These are phyloP conservation scores for Stemphylium vesicarium DNA, from an alignment of 2,329 filamentous ascomycete species.

Conservation along the genomic window DNA sequence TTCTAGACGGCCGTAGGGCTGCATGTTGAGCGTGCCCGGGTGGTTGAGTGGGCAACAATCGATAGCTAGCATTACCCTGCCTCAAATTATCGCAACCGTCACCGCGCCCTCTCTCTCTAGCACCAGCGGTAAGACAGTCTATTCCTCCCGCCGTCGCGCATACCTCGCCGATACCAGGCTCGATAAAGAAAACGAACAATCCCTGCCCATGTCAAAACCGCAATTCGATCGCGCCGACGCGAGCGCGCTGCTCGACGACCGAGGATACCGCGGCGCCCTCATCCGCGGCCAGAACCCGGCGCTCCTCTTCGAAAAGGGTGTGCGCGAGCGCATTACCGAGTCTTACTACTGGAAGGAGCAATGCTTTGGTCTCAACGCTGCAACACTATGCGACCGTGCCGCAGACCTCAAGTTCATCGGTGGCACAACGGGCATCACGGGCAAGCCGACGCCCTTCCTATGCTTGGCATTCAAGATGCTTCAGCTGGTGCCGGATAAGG, in stretches of 20 bases:
- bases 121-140: not conserved
- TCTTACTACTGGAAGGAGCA: slow-evolving; percentile 99
- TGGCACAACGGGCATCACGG: slow-evolving; percentile 82
- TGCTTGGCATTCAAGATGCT: slow-evolving; percentile 95
- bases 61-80: slow-evolving; percentile 26
- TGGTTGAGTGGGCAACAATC: slow-evolving; percentile 36
- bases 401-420: slow-evolving; percentile 84
- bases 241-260: slow-evolving; percentile 79
- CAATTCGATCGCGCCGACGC: slow-evolving; percentile 78
- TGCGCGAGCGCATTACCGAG: slow-evolving; percentile 93
- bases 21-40: slow-evolving; percentile 13
- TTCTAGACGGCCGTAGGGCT: slow-evolving; percentile 22
- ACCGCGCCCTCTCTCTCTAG: slow-evolving; percentile 1
- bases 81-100: slow-evolving; percentile 23
- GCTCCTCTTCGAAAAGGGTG: slow-evolving; percentile 94
- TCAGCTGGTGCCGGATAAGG: slow-evolving; percentile 81
- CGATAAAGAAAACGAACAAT: not conserved
- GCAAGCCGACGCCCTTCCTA: slow-evolving; percentile 90
- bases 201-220: slow-evolving; percentile 45
- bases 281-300: slow-evolving; percentile 92
- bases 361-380: slow-evolving; percentile 90
- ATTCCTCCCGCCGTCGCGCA: not conserved
- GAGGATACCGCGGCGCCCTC: slow-evolving; percentile 76
- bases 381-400: slow-evolving; percentile 83
- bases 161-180: not conserved